Evolutionary conservation across 2,329 filamentous ascomycete species (phyloP).

Genomic region (Cercospora sp.): DNA sequence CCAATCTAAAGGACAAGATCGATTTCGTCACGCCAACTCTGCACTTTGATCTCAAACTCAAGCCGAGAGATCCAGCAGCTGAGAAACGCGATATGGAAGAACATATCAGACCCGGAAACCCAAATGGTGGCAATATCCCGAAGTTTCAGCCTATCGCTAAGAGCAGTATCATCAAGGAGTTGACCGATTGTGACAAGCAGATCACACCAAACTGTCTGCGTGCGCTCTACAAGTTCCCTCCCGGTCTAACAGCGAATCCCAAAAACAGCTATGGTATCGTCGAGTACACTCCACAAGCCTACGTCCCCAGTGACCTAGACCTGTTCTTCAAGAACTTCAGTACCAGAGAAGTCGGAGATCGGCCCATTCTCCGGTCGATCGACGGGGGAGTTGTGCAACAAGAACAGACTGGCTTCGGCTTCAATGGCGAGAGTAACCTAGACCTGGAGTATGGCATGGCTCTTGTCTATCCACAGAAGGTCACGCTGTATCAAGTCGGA

Average conservation of each 20-base stretch:
- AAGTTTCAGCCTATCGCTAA: slow-evolving; percentile 20
- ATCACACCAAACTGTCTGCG: slow-evolving; percentile 47
- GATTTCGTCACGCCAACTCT: slow-evolving; percentile 61
- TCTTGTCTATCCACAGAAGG: slow-evolving; percentile 53
- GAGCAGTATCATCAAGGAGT: slow-evolving; percentile 17
- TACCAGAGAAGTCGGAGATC: slow-evolving; percentile 25
- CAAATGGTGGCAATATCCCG: slow-evolving; percentile 19
- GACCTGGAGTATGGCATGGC: slow-evolving; percentile 59
- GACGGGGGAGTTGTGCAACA: slow-evolving; percentile 32
- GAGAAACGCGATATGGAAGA: slow-evolving; percentile 26
- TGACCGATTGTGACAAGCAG: slow-evolving; percentile 26
- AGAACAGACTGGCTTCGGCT: slow-evolving; percentile 30
- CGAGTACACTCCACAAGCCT: slow-evolving; percentile 45
- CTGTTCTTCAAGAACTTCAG: slow-evolving; percentile 30
- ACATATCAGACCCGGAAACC: slow-evolving; percentile 11
- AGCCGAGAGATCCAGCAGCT: slow-evolving; percentile 12
- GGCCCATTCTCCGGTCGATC: slow-evolving; percentile 32
- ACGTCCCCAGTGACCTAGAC: slow-evolving; percentile 48
- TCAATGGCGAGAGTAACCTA: slow-evolving; percentile 55
- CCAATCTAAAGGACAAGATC: slow-evolving; percentile 50
- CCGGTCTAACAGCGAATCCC: slow-evolving; percentile 19
- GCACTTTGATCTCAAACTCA: slow-evolving; percentile 43
- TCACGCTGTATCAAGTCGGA: slow-evolving; percentile 50
- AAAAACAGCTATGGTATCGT: slow-evolving; percentile 52
- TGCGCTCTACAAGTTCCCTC: slow-evolving; percentile 48